Evolutionary conservation across 345 rosid species (phyloP).

Genomic region (Salix suchowensis): DNA sequence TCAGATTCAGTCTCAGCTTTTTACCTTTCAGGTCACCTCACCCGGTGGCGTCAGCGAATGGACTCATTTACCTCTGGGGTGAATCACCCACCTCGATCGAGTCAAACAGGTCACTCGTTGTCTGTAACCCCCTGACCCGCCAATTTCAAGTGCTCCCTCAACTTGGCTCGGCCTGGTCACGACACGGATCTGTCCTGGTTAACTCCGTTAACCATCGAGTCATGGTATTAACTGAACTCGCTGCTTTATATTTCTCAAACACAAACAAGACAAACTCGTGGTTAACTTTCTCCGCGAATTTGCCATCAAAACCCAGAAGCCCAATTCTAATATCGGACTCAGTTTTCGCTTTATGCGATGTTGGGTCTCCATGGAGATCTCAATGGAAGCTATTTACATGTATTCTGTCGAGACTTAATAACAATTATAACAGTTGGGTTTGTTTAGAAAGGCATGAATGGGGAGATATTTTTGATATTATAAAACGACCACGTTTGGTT

Average conservation of each 20-base stretch:
- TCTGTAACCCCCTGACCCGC: constrained; percentile 73
- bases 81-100: constrained; percentile 42
- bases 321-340: constrained; percentile 62
- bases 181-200: constrained; percentile 74
- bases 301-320: constrained; percentile 83
- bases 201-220: constrained; percentile 60
- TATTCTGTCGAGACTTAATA: constrained; percentile 5
- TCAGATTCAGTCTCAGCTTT: constrained; percentile 57
- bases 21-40: constrained; percentile 67
- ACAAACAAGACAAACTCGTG: constrained; percentile 32
- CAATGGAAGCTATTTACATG: constrained; percentile 83
- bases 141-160: constrained; percentile 65
- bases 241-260: constrained; percentile 58
- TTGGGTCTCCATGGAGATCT: constrained; percentile 86
- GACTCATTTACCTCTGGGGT: constrained; percentile 72
- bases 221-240: constrained; percentile 77
- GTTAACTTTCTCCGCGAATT: constrained; percentile 71
- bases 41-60: constrained; percentile 69
- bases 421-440: constrained; percentile 51
- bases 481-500: constrained; percentile 77
- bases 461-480: constrained; percentile 76
- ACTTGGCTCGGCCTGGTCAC: constrained; percentile 91
- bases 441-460: constrained; percentile 75
- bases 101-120: constrained; percentile 59
- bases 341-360: constrained; percentile 68